Base-by-base conservation (phyloP, 768 basidiomycete genomes). In the Mycena amicta region DNA sequence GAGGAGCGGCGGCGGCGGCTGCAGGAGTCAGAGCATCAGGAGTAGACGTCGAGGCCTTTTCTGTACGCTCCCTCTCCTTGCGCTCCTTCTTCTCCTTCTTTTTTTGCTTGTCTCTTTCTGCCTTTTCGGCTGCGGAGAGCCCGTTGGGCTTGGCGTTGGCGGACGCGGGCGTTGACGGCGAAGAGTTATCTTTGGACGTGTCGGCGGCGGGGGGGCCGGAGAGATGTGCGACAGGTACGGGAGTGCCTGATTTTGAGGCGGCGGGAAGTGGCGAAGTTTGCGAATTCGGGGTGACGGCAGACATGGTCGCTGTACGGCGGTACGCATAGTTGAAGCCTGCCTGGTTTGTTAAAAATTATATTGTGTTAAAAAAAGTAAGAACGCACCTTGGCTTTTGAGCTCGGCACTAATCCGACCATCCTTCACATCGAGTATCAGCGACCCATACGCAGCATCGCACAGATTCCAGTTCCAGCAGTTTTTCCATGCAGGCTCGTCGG, bases 391-490 rank as follows among this genome's bases (percentile, higher is more conserved):
- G 66, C 90, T 92, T 75, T 90, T 95, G 60, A 95, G 81, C 70
- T 98, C 95, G 0, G 90, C 89, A 57, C 92, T 95, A 46, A 99
- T 85, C 50, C 95, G 80, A 5, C 96, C 95, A 58, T 98, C 95
- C 66, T 90, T 90, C 66, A 98, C 77, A 64, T 97, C 94, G 45
- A 99, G 76, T 1, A 97, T 77, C 30, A 99, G 81, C 12, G 86
- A 87, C 1, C 97, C 96, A 60, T 89, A 97, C 2, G 94, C 92
- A 5, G 96, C 96, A 66, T 99, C 97, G 62, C 95, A 95, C 41
- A 98, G 76, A 68, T 98, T 96, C 96, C 96, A 97, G 71, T 97
- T 94, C 96, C 96, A 98, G 71, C 93, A 94, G 71, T 97, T 98
- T 75, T 98, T 99, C 97, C 97, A 99, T 0, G 92, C 88, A 3